Base-by-base conservation (phyloP, 1,284 basidiomycete species). In the Trametes hirsuta region DNA sequence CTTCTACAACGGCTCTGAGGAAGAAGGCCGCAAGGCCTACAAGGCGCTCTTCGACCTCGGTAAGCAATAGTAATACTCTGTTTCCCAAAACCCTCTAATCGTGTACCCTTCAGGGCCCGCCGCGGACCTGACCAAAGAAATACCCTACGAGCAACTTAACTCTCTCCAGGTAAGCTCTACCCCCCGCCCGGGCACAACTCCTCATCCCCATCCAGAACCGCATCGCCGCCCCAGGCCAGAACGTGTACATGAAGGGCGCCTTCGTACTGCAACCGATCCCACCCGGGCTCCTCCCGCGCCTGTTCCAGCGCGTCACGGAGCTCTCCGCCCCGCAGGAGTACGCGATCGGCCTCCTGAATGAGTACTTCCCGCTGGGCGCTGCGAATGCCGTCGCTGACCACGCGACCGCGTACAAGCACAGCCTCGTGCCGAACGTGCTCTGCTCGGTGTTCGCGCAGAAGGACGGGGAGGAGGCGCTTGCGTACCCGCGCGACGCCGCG, bases 1-100 rank as follows among this genome's bases (percentile, higher is more conserved):
- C 9, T 84, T 85, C 66, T 85, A 80, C 68, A 83, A 84, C 64
- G 82, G 83, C 0, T 71, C 76, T 0, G 81, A 80, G 63, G 72
- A 72, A 11, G 79, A 83, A 61, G 84, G 82, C 3, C 73, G 76
- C 42, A 67, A 69, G 15, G 74, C 71, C 3, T 85, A 77, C 67
- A 81, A 81, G 63, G 59, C 66, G 8, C 75, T 86, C 62, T 75
- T 77, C 40, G 77, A 81, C 62, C 69, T 79, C 45, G 73, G 79
- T 81, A 59, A 22, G 74, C 64, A 11, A 18, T 18, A 18, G 18
- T 18, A 18, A 18, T 18, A 18, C 18, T 18, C 18, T 18, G 18
- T 21, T 15, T 21, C 21, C 4, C 18, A 15, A 2, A 21, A 4
- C 24, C 12, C 1, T 25, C 1, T n/a, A 6, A 58, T 46, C 11